These are phyloP conservation scores for Plantago major DNA, from an alignment of 257 asterid genomes.

Conservation along the genomic window DNA sequence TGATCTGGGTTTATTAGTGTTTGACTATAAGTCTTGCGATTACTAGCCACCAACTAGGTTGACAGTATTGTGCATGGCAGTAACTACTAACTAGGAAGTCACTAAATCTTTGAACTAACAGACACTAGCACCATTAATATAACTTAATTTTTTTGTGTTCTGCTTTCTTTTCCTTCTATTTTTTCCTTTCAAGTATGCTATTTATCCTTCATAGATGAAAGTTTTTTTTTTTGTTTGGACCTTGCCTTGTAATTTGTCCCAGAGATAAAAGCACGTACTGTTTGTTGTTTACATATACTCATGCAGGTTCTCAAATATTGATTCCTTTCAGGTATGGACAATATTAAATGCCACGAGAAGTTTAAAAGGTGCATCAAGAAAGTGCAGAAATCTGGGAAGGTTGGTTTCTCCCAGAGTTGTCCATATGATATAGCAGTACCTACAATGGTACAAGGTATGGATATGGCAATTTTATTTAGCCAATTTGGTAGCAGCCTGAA, in stretches of 20 bases:
- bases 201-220: neutral
- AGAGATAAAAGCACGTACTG: neutral
- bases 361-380: slow-evolving; percentile 75
- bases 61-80: neutral
- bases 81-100: neutral
- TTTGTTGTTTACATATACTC: neutral
- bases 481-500: slow-evolving; percentile 49
- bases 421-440: slow-evolving; percentile 72
- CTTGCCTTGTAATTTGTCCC: neutral
- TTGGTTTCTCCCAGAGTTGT: slow-evolving; percentile 64
- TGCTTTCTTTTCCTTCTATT: neutral
- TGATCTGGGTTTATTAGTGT: neutral
- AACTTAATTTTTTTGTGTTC: neutral
- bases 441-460: slow-evolving; percentile 87
- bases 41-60: neutral
- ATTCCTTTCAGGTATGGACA: slow-evolving; percentile 50
- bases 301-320: neutral
- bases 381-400: slow-evolving; percentile 74
- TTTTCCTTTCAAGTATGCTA: neutral
- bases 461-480: slow-evolving; percentile 74
- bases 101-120: neutral
- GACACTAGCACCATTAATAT: neutral
- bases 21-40: neutral
- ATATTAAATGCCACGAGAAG: slow-evolving; percentile 76
- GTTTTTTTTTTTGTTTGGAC: neutral